phyloP scores from a whole-genome alignment of 2,329 filamentous ascomycete genomes.

The Pseudogymnoascus sp. region DNA sequence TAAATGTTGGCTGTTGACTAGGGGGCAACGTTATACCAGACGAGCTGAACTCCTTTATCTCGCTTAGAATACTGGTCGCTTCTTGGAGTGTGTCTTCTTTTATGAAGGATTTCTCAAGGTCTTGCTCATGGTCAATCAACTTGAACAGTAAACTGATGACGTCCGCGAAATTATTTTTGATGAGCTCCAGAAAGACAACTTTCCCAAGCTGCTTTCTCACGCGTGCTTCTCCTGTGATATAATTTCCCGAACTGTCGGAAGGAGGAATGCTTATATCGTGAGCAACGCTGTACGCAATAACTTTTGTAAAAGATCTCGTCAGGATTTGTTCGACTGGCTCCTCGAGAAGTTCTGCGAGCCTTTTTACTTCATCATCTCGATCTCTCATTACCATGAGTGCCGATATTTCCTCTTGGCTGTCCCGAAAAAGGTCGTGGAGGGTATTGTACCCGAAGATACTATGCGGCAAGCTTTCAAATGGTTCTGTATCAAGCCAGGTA shows the following conservation, averaged over 20 bases:
- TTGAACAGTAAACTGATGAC: conserved; percentile 72
- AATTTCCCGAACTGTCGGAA: conserved; percentile 33
- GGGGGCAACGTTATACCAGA: conserved; percentile 61
- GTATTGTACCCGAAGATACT: conserved; percentile 72
- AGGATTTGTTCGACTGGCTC: conserved; percentile 52
- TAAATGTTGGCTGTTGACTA: conserved; percentile 83
- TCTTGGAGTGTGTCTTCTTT: conserved; percentile 51
- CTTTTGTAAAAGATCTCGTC: conserved; percentile 64
- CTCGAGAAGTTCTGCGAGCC: conserved; percentile 53
- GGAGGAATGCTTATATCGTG: conserved; percentile 54
- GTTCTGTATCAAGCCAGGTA: conserved; percentile 71
- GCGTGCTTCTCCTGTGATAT: conserved; percentile 53
- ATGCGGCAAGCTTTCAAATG: conserved; percentile 68
- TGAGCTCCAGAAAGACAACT: conserved; percentile 53
- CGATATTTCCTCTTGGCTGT: conserved; percentile 69
- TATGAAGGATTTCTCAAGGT: conserved; percentile 59
- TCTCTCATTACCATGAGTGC: conserved; percentile 78
- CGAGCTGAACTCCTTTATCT: conserved; percentile 62
- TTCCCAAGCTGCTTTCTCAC: conserved; percentile 64
- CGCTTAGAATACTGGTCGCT: conserved; percentile 56
- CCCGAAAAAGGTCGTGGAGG: conserved; percentile 60
- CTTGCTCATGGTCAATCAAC: conserved; percentile 69
- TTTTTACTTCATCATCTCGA: conserved; percentile 54
- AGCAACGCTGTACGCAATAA: conserved; percentile 76
- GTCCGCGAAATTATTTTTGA: conserved; percentile 65